Evolutionary conservation across 371 early-diverging fungal species (phyloP), one percentile per base, ranked within the genome.

Genomic region (Mucor racemosus): DNA sequence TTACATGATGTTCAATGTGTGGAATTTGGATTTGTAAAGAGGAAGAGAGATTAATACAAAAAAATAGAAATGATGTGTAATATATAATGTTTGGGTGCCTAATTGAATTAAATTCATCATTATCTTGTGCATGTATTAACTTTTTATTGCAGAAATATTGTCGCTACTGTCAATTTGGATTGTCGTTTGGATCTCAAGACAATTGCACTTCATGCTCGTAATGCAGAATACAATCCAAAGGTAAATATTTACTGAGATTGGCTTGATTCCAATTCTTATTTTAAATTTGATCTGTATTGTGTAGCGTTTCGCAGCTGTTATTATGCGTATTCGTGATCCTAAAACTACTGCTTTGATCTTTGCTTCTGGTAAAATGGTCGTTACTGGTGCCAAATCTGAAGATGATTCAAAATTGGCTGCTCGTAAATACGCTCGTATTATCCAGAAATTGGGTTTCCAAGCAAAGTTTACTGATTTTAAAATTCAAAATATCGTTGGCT

Each of bases 161-260:
- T 99, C 31, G 99, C 99, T 31, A 99, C 99, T 21, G 99, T 99
- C 72, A 99, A 99, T 82, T 86, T 99, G 76, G 99, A 99, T 80
- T 98, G 98, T 87, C 93, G 97, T 65, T 90, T 99, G 71, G 99
- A 99, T 80, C 79, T 99, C 62, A 99, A 99, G 86, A 98, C 96
- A 26, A 99, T 99, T 79, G 99, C 99, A 42, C 88, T 99, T 60
- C 98, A 99, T 71, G 99, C 99, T 26, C 93, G 99, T 75, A 99
- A 99, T 84, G 99, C 99, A 68, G 99, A 99, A 84, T 99, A 99
- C 88, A 99, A 99, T 85, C 99, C 99, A 73, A 99, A 99, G 94
- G 97, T 97, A 88, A 34, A 68, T 67, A 66, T 58, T 42, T 21
- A 56, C 53, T 54, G 8, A 40, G 33, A 26, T 50, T 19, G 19